Conservation (phyloP, 352 stramenopile species). For the Blastocystis sp. region DNA sequence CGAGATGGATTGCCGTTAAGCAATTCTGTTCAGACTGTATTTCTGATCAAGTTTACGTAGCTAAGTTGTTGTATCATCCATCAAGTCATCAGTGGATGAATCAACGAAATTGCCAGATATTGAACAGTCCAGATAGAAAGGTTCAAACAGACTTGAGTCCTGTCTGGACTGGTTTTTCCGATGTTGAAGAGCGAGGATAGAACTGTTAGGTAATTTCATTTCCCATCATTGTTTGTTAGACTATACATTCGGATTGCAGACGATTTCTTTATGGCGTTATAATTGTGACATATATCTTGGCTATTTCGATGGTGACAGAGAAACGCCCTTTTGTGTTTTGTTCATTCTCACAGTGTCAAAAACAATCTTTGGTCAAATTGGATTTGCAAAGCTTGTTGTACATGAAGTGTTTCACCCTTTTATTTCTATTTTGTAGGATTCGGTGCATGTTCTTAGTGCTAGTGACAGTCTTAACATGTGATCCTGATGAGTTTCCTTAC, state of each 20-base stretch:
- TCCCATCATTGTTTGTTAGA: no score
- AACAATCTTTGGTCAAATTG: not conserved
- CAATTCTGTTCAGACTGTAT: not conserved
- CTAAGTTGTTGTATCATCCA: not conserved
- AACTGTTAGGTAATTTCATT: no score
- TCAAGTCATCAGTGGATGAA: not conserved
- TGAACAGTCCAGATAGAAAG: no score
- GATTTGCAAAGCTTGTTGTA: not conserved
- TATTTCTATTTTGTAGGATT: not conserved
- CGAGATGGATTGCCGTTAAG: not conserved
- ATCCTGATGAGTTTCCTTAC: not conserved
- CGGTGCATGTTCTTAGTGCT: no score
- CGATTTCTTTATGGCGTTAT: not conserved
- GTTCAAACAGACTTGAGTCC: no score
- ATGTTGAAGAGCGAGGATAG: no score
- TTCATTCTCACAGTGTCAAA: not conserved
- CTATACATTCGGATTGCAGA: no score
- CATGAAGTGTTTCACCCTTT: not conserved
- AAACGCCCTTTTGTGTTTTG: conserved; percentile 42
- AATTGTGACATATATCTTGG: not conserved
- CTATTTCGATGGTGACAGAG: not conserved
- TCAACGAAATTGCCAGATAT: no score
- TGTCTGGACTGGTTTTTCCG: no score
- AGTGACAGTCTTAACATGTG: not conserved
- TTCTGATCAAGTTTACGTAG: not conserved